Evolutionary conservation across 23 red algal genomes (phyloP).

Genomic region (Gracilariopsis chorda): DNA sequence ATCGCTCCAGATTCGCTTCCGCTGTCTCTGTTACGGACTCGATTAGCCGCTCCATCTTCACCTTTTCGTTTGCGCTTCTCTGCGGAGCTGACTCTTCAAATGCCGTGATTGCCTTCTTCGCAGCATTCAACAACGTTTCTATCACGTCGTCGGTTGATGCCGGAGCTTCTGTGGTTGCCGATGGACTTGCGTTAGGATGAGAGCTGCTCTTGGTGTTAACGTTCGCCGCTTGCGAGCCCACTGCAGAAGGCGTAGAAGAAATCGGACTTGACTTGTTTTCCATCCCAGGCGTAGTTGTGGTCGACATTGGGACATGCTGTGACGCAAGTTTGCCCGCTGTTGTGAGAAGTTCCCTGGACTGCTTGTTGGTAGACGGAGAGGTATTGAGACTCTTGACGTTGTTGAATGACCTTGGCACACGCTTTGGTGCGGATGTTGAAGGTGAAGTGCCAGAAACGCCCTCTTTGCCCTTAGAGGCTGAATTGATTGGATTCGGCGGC

Average conservation of each 20-base stretch:
- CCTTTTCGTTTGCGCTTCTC: slow-evolving; percentile 32
- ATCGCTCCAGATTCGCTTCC: slow-evolving; percentile 47
- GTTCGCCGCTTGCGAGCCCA: neutral
- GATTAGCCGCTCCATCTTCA: slow-evolving; percentile 53
- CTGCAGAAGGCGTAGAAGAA: neutral
- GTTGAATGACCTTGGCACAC: neutral
- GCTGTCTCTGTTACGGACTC: slow-evolving; percentile 55
- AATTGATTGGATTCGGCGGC: neutral
- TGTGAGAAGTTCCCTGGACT: neutral
- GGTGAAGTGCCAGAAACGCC: neutral
- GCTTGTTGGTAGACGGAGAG: neutral
- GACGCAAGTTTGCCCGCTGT: neutral
- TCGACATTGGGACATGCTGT: slow-evolving; percentile 22
- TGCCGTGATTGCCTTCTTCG: slow-evolving; percentile 29
- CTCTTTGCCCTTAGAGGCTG: neutral
- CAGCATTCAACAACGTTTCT: slow-evolving; percentile 9
- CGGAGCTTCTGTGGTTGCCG: neutral
- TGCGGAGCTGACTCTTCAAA: slow-evolving; percentile 42
- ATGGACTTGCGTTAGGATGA: neutral
- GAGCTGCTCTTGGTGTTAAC: neutral
- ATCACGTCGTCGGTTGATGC: slow-evolving; percentile 26
- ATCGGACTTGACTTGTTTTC: neutral
- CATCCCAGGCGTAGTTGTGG: neutral
- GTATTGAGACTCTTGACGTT: neutral
- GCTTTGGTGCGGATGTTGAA: slow-evolving; percentile 5